phyloP scores from a whole-genome alignment of 371 early-diverging fungal genomes.

The Chytridium lagenaria region DNA sequence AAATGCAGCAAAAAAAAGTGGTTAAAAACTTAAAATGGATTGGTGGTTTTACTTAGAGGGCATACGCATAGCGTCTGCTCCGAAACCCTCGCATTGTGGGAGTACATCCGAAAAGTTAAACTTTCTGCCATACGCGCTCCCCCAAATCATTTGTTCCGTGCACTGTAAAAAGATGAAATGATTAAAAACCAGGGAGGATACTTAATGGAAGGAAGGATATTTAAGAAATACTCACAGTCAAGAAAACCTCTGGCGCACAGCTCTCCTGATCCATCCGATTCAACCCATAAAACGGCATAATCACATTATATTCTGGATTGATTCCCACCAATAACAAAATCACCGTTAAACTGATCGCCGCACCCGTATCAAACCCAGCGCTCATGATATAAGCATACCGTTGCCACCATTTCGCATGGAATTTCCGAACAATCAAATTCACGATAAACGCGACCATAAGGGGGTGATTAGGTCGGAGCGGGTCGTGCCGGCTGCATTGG shows the following conservation, averaged over 20 bases:
- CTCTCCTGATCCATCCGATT: slow-evolving; percentile 31
- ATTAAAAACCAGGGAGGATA: too few relatives aligned
- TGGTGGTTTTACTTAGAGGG: too few relatives aligned
- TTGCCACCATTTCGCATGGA: background rate
- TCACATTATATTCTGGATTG: background rate
- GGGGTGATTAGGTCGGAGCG: slow-evolving; percentile 24
- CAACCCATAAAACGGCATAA: slow-evolving; percentile 27
- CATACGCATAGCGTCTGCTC: slow-evolving; percentile 22
- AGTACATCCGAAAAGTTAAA: slow-evolving; percentile 19
- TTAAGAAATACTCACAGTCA: background rate
- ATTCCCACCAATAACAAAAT: background rate
- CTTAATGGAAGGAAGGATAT: background rate
- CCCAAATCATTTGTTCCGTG: slow-evolving; percentile 21
- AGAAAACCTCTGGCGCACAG: slow-evolving; percentile 26
- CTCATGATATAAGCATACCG: slow-evolving; percentile 21
- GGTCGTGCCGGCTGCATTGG: slow-evolving; percentile 46
- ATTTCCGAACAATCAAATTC: slow-evolving; percentile 10
- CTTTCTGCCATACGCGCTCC: slow-evolving; percentile 1
- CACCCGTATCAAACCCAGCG: slow-evolving; percentile 33
- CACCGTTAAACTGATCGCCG: slow-evolving; percentile 17
- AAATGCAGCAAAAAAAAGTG: too few relatives aligned
- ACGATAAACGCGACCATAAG: slow-evolving; percentile 14
- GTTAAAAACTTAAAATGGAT: too few relatives aligned
- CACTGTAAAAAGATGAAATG: slow-evolving; percentile 17
- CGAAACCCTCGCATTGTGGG: slow-evolving; percentile 25